Evolutionary conservation across 2,329 filamentous ascomycete genomes (phyloP), one percentile per base, ranked within the genome.

Genomic region (Aspergillus fumigatus): DNA sequence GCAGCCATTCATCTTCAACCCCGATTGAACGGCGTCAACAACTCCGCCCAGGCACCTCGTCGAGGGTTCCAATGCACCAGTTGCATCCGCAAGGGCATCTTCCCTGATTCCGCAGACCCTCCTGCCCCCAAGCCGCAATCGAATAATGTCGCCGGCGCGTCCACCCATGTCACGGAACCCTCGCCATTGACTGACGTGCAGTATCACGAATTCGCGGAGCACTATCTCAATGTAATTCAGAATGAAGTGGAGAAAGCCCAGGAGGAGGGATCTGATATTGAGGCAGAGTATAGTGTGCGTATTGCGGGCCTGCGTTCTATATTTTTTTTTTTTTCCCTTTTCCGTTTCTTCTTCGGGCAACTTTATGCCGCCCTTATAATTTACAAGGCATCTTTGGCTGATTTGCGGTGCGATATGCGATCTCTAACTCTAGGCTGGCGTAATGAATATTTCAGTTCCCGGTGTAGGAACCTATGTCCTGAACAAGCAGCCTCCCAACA

Each of bases 401-500:
- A 23, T 41, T 21, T 48, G 21, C 48, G 14, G 14, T 25, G 5
- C n/a, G 3, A 25, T 27, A 29, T 25, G 19, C 41, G 4, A 26
- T 19, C 40, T 17, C 6, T 35, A 11, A 45, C 23, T 54, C 19
- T 66, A 97, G 92, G 84, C 90, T 53, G 93, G 94, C 54, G 92
- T 97, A 55, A 82, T 97, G 65, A 92, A 87, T 61, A 80, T 97
- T 67, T 81, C 78, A 6, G 84, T 90, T 65, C 84, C 85, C 1
- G 78, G 81, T 11, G 79, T 85, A 51, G 92, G 92, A 60, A 93
- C 85, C 29, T 99, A 95, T 71, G 90, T 99, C 58, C 83, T 99
- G 77, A 99, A 99, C 84, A 99, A 99, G 76, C 94, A 99, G 75
- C 94, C 94, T 0, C 92, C 93, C 21, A 97, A 97, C 81, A 94